phyloP scores from a whole-genome alignment of 1,284 basidiomycete genomes.

The Amylostereum chailletii region DNA sequence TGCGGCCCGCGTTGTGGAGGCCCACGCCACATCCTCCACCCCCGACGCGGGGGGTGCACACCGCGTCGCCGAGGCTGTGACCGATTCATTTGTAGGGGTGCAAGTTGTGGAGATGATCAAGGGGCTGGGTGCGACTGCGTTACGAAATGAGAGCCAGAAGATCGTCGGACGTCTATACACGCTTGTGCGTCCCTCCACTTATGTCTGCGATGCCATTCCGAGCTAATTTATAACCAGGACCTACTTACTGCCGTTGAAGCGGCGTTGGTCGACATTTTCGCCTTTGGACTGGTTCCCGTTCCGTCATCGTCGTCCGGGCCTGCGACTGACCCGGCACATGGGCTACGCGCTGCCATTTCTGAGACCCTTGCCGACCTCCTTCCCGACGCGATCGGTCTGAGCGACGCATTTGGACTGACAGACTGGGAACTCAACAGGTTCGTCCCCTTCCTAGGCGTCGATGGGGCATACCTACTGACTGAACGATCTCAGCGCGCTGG shows the following conservation, averaged over 20 bases:
- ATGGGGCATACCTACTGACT: not conserved
- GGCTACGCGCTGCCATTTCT: conserved; percentile 47
- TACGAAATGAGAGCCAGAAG: conserved; percentile 23
- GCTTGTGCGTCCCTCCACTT: conserved; percentile 33
- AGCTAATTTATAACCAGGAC: conserved; percentile 32
- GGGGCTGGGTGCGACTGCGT: conserved; percentile 14
- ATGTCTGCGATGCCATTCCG: not conserved
- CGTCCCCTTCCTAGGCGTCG: conserved; percentile 9
- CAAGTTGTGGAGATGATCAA: conserved; percentile 43
- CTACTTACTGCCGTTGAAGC: conserved; percentile 51
- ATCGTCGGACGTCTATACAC: conserved; percentile 37
- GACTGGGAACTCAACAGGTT: conserved; percentile 74
- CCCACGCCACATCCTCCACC: conserved; percentile 30
- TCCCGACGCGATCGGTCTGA: conserved; percentile 62
- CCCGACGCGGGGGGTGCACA: conserved; percentile 46
- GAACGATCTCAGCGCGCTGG: conserved; percentile 38
- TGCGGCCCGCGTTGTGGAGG: conserved; percentile 48
- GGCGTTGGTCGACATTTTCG: conserved; percentile 49
- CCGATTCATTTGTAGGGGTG: conserved; percentile 57
- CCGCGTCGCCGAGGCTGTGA: conserved; percentile 52
- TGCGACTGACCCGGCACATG: conserved; percentile 33
- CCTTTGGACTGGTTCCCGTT: conserved; percentile 36
- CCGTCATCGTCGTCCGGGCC: not conserved
- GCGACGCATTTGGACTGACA: conserved; percentile 68
- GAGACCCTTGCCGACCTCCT: conserved; percentile 42